phyloP scores from a whole-genome alignment of 441 rosid genomes.

The Gossypium davidsonii region DNA sequence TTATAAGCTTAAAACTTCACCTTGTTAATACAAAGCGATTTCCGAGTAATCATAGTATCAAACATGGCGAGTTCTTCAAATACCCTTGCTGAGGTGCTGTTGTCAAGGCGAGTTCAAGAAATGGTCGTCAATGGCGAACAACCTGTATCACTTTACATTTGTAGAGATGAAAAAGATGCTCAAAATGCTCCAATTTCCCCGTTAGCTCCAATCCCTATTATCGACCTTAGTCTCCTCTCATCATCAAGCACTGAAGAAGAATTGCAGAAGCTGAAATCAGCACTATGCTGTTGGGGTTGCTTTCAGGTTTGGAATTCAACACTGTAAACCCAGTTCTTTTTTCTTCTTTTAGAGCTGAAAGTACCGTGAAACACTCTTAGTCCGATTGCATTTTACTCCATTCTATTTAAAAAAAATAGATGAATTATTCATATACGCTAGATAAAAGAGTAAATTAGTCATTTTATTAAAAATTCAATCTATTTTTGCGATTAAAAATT shows the following conservation, averaged over 20 bases:
- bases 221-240: constrained; percentile 29
- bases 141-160: constrained; percentile 29
- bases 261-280: constrained; percentile 26
- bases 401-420: no score
- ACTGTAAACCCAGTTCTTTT: background rate
- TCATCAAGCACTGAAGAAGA: constrained; percentile 20
- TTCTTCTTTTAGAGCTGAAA: background rate
- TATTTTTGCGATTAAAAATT: no score
- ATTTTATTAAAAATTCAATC: no score
- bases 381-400: no score
- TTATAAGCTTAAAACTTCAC: no score
- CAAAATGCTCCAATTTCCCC: constrained; percentile 8
- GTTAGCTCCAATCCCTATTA: constrained; percentile 23
- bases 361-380: no score
- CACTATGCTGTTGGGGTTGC: constrained; percentile 34
- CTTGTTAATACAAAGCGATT: no score
- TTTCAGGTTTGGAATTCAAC: constrained; percentile 28
- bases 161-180: constrained; percentile 21
- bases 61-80: constrained; percentile 24
- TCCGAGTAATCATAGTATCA: background rate
- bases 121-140: constrained; percentile 34
- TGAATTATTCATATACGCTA: no score
- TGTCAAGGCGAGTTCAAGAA: constrained; percentile 42
- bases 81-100: constrained; percentile 31
- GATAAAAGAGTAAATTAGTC: no score